Base-by-base conservation (phyloP, 495 filamentous ascomycete species). In the Jackrogersella multiformis region DNA sequence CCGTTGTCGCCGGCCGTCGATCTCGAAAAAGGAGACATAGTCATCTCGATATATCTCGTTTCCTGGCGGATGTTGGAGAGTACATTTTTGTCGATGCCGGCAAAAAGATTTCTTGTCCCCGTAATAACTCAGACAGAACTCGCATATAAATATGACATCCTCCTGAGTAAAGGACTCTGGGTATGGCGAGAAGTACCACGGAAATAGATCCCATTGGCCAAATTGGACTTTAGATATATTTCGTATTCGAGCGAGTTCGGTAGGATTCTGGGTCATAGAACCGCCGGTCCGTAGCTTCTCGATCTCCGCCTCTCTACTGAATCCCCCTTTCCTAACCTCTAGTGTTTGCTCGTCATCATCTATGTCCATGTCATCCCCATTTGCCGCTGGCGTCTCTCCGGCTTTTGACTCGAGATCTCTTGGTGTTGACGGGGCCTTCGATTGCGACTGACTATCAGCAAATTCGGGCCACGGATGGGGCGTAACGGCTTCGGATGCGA, bases 111-210 rank as follows among this genome's bases (percentile, higher is more conserved):
- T 89, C 35, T 86, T 77, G 69, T 90, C 87, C 67, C 89, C 92
- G 75, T 90, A 97, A 78, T 98, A 98, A 71, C 85, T 89, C 32
- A 99, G 86, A 73, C 95, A 99, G 79, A 97, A 97, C 73, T 98
- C 96, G 83, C 96, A 97, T 74, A 99, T 96, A 80, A 92, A 97
- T 67, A 98, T 89, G 53, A 92, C 80, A 57, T 97, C 94, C 61
- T 88, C 88, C 63, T 96, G 91, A 12, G 89, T 88, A 75, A 93
- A 97, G 5, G 88, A 82, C 73, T 93, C 88, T 0, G 95, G 95
- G 73, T 99, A 99, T 1, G 95, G 96, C 7, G 93, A 97, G 79
- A 98, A 98, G 74, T 99, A 99, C 95, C 95, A 99, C 7, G 95
- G 94, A 76, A 96, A 94, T 45, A 99, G 83, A 68, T 97, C 92